phyloP scores from a whole-genome alignment of 257 asterid genomes.

The Eucommia ulmoides region DNA sequence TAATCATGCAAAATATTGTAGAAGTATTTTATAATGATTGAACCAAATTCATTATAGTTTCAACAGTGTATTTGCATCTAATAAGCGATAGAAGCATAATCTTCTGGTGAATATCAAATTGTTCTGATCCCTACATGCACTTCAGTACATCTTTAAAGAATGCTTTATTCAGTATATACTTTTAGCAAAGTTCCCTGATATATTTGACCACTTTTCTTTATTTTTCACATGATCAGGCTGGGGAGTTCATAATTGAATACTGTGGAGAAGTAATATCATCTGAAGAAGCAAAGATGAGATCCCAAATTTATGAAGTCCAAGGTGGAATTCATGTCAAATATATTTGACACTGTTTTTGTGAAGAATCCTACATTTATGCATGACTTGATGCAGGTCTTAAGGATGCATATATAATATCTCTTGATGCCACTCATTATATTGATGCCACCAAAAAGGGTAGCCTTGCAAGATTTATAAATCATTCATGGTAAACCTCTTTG shows the following conservation, averaged over 20 bases:
- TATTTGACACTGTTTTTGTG: slow-evolving; percentile 8
- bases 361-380: slow-evolving; percentile 5
- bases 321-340: slow-evolving; percentile 30
- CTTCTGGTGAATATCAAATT: too few species aligned
- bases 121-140: too few species aligned
- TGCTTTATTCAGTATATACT: too few species aligned
- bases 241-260: slow-evolving; percentile 75
- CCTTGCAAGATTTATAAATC: slow-evolving; percentile 84
- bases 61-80: too few species aligned
- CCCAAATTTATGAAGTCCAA: slow-evolving; percentile 64
- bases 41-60: too few species aligned
- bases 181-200: neutral
- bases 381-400: slow-evolving; percentile 44
- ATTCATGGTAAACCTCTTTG: slow-evolving; percentile 63
- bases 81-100: too few species aligned
- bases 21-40: too few species aligned
- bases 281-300: slow-evolving; percentile 54
- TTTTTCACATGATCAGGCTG: slow-evolving; percentile 49
- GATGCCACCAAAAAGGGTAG: slow-evolving; percentile 88
- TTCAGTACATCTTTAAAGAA: too few species aligned
- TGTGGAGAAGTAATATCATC: slow-evolving; percentile 87
- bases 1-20: too few species aligned
- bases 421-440: slow-evolving; percentile 51
- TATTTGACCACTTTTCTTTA: neutral
- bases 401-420: slow-evolving; percentile 78